These are phyloP conservation scores for Fusarium longipes DNA, from an alignment of 2,329 filamentous ascomycete species.

Conservation along the genomic window DNA sequence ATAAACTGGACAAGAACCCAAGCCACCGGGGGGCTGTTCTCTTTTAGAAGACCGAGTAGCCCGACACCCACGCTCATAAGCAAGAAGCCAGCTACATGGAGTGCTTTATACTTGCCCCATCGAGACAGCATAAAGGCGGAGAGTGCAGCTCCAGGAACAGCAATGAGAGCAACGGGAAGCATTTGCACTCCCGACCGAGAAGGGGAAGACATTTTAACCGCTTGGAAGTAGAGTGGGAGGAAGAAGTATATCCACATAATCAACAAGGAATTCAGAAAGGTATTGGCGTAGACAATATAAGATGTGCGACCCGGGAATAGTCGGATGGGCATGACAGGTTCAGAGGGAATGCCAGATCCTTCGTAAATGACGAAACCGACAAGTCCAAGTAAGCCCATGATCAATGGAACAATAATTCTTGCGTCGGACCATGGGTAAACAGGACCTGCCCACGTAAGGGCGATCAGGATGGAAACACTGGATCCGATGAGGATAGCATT, in stretches of 20 bases:
- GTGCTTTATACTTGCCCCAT: conserved; percentile 49
- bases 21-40: conserved; percentile 46
- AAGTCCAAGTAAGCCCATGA: conserved; percentile 43
- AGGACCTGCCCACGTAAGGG: conserved; percentile 58
- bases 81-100: conserved; percentile 53
- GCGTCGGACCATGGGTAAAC: conserved; percentile 55
- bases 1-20: conserved; percentile 57
- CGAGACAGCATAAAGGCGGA: conserved; percentile 45
- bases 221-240: conserved; percentile 61
- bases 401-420: conserved; percentile 55
- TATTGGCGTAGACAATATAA: conserved; percentile 39
- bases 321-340: conserved; percentile 44
- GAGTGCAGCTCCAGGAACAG: conserved; percentile 45
- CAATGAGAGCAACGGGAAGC: conserved; percentile 48
- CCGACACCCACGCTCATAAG: conserved; percentile 57
- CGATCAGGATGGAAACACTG: conserved; percentile 55
- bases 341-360: conserved; percentile 32
- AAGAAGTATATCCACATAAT: conserved; percentile 56
- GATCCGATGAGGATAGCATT: conserved; percentile 55
- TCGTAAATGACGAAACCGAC: conserved; percentile 38
- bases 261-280: conserved; percentile 38
- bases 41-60: conserved; percentile 53
- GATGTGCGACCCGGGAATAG: conserved; percentile 41
- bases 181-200: conserved; percentile 49
- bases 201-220: conserved; percentile 51